phyloP scores from a whole-genome alignment of 805 yeast species.

The Nakazawaea ambrosiae region DNA sequence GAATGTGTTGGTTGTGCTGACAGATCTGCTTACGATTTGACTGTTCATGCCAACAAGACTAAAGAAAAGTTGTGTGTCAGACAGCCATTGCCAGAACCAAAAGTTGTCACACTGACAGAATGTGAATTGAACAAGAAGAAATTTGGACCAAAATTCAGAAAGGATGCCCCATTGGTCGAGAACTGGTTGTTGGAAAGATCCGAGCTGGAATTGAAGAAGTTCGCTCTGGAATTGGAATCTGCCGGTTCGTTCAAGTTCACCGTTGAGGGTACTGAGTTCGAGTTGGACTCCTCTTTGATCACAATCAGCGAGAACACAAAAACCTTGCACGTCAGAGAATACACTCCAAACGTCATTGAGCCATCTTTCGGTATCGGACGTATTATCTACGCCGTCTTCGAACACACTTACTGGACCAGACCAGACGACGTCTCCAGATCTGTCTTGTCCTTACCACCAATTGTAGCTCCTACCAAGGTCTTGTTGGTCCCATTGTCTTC shows the following conservation, averaged over 20 bases:
- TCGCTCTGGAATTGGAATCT: constrained; percentile 58
- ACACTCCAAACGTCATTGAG: constrained; percentile 94
- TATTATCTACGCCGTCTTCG: constrained; percentile 86
- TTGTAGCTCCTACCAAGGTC: constrained; percentile 97
- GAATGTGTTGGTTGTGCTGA: constrained; percentile 99
- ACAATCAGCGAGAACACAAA: constrained; percentile 71
- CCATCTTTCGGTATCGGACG: constrained; percentile 99
- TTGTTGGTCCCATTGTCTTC: constrained; percentile 89
- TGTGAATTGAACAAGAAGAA: constrained; percentile 88
- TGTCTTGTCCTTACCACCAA: constrained; percentile 87
- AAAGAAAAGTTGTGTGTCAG: constrained; percentile 93
- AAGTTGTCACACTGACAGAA: constrained; percentile 75
- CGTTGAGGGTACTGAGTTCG: constrained; percentile 65
- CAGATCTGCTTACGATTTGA: constrained; percentile 94
- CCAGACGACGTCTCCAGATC: constrained; percentile 78
- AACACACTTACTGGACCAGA: constrained; percentile 93
- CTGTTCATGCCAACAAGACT: constrained; percentile 92
- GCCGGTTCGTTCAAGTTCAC: constrained; percentile 58
- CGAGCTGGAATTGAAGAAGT: constrained; percentile 77
- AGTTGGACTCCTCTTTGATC: constrained; percentile 66
- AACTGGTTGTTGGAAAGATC: constrained; percentile 67
- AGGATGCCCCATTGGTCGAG: constrained; percentile 91
- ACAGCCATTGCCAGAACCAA: constrained; percentile 79
- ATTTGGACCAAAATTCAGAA: constrained; percentile 97
- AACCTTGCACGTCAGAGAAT: constrained; percentile 90